phyloP scores from a whole-genome alignment of 352 stramenopile genomes.

The Phytophthora agathidicida region DNA sequence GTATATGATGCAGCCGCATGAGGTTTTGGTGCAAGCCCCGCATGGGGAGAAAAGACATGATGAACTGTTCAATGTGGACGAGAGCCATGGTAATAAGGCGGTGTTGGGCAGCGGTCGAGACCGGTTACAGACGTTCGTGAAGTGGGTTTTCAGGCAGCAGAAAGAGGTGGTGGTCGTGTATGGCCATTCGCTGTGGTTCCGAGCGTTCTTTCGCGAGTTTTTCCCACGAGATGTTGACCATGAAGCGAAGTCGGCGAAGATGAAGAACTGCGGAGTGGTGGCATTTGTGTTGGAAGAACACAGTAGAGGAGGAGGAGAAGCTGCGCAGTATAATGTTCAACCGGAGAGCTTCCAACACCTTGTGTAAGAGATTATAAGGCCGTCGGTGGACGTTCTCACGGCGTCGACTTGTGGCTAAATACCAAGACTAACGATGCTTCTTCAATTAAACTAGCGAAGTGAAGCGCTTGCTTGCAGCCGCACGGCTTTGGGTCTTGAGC shows the following conservation, averaged over 20 bases:
- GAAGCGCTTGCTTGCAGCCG: no score
- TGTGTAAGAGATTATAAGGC: no score
- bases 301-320: slow-evolving; percentile 24
- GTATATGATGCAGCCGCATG: slow-evolving; percentile 38
- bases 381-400: no score
- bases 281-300: slow-evolving; percentile 71
- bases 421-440: no score
- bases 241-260: slow-evolving; percentile 63
- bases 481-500: no score
- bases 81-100: slow-evolving; percentile 87
- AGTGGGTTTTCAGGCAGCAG: slow-evolving; percentile 66
- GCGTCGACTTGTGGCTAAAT: no score
- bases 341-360: slow-evolving; percentile 59
- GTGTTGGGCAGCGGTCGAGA: slow-evolving; percentile 63
- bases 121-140: slow-evolving; percentile 64
- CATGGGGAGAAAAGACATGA: slow-evolving; percentile 54
- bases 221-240: slow-evolving; percentile 51
- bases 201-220: slow-evolving; percentile 83
- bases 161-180: slow-evolving; percentile 79
- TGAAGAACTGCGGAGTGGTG: slow-evolving; percentile 81
- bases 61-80: slow-evolving; percentile 74
- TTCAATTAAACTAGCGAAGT: no score
- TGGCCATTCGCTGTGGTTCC: slow-evolving; percentile 89
- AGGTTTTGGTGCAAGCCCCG: slow-evolving; percentile 33
- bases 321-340: slow-evolving; percentile 40